Evolutionary conservation across 192 early-diverging fungal genomes (phyloP).

Genomic region (Oehlia diaphana): DNA sequence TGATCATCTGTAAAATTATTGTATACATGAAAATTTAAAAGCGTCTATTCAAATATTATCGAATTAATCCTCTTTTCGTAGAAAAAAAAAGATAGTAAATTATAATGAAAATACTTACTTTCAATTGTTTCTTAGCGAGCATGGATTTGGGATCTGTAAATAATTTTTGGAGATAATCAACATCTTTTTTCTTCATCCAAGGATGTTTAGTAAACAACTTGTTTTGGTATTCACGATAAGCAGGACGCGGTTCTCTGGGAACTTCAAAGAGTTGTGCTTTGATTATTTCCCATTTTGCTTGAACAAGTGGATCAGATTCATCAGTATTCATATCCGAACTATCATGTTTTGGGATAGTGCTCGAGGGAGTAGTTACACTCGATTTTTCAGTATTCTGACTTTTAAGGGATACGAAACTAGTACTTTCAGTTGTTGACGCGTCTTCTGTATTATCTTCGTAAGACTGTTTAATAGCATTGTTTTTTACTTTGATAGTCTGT

Average conservation of each 20-base stretch:
- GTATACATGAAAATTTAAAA: slow-evolving; percentile 7
- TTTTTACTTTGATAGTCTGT: not conserved
- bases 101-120: not conserved
- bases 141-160: not conserved
- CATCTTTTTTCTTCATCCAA: slow-evolving; percentile 21
- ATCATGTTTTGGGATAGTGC: not conserved
- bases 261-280: slow-evolving; percentile 11
- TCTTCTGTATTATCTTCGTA: not conserved
- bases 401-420: not conserved
- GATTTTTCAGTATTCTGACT: not conserved
- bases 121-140: not conserved
- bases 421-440: not conserved
- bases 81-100: not conserved
- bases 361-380: not conserved
- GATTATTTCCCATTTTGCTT: slow-evolving; percentile 6
- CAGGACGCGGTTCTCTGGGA: not conserved
- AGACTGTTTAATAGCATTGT: not conserved
- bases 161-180: slow-evolving; percentile 5
- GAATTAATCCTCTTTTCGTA: not conserved
- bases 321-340: not conserved
- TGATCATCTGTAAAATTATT: slow-evolving; percentile 15
- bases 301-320: not conserved
- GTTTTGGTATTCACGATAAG: not conserved
- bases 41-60: not conserved
- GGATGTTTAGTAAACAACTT: not conserved